phyloP scores from a whole-genome alignment of 2,329 filamentous ascomycete genomes.

The Ceratocystis albifundus region DNA sequence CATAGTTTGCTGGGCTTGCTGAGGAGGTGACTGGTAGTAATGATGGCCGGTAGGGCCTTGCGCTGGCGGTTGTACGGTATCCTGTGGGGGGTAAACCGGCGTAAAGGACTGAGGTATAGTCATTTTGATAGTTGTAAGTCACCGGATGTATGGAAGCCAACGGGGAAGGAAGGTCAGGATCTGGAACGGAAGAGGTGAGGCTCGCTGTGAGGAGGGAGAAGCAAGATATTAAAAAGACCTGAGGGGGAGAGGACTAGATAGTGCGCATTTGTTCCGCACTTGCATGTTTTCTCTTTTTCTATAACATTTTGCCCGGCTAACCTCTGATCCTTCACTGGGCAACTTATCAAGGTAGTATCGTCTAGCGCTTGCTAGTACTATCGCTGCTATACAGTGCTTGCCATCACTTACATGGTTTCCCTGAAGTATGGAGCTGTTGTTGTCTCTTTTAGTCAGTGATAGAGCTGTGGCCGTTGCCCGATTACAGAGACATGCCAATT shows the following conservation, averaged over 20 bases:
- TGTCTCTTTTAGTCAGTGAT: neutral
- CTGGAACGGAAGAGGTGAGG: neutral
- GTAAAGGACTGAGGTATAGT: constrained; percentile 4
- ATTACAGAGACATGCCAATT: neutral
- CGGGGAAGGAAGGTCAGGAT: too few species aligned
- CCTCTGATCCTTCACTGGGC: neutral
- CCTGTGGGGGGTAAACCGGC: constrained; percentile 2
- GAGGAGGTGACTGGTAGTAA: constrained; percentile 18
- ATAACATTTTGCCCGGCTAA: neutral
- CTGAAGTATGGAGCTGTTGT: neutral
- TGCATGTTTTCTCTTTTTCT: neutral
- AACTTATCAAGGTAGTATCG: neutral
- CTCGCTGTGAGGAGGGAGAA: neutral
- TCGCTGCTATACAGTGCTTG: neutral
- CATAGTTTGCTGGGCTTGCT: neutral
- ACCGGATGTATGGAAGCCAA: neutral
- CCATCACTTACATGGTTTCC: neutral
- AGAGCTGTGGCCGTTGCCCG: neutral
- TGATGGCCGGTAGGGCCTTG: constrained; percentile 14
- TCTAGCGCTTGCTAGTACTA: neutral
- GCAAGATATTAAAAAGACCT: neutral
- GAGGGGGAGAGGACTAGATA: neutral
- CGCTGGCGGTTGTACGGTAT: neutral
- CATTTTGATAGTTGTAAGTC: neutral
- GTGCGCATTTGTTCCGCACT: neutral